Base-by-base conservation (phyloP, 257 asterid species). In the Solanum phureja region DNA sequence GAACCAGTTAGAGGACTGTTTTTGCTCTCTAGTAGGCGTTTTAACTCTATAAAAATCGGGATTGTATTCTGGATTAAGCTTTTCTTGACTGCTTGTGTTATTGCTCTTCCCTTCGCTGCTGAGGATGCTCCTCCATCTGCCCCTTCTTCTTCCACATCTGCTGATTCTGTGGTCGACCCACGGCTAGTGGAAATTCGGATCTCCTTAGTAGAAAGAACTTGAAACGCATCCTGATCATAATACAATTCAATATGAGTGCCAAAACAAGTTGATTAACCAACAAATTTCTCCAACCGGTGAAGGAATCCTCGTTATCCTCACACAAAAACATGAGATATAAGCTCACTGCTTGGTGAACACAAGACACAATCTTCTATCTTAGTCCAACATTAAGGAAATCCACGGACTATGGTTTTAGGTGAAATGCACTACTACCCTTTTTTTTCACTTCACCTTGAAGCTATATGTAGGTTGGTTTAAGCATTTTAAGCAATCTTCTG, bases 41-140 rank as follows among this genome's bases (percentile, higher is more conserved):
- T 97, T 60, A 97, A 90, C 93, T 97, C 98, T 37, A 95, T 95
- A 91, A 95, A 97, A 72, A 95, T 97, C n/a, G 99, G 99, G 87
- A 95, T 92, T 0, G 99, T 95, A 44, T 95, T 97, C 87, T 95
- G 99, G 90, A 97, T 93, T 29, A 97, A 95, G 75, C 98, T 94
- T 88, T 95, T 97, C 68, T 94, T 90, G 60, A 97, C 95, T 19
- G 96, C 99, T 89, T 95, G 98, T 46, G 98, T 95, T 87, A 97
- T 92, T 86, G 91, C 92, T 89, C 94, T 90, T 82, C 98, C 98
- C 88, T 92, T 95, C 42, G 92, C 89, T 35, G 93, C 86, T 46
- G 92, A 11, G 21, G 94, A 75, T 58, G 93, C 85, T 38, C 91
- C 94, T 52, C 90, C 93, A 21, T 88, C 98, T 44, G 91, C 93